These are phyloP conservation scores for Lepidium aucheri DNA, from an alignment of 345 rosid genomes.

Conservation along the genomic window DNA sequence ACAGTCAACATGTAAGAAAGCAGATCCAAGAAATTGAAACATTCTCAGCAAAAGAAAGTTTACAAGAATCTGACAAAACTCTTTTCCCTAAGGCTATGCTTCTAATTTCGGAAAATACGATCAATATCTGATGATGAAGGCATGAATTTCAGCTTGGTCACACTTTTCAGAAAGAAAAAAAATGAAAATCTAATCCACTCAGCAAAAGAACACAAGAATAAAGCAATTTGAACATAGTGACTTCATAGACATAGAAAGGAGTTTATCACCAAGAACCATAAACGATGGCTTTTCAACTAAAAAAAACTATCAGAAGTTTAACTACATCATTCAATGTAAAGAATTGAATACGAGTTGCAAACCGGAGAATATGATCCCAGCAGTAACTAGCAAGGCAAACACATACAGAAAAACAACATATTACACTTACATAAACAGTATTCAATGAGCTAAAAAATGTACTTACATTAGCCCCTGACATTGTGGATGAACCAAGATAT, in stretches of 20 bases:
- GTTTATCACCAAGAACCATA: not conserved
- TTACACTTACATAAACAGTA: not conserved
- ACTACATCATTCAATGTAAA: not conserved
- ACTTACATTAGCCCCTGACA: constrained; percentile 24
- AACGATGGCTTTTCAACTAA: not conserved
- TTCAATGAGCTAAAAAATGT: not conserved
- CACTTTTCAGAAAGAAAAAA: not conserved
- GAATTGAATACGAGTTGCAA: not conserved
- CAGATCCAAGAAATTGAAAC: not conserved
- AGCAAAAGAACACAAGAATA: not conserved
- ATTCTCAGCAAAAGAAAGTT: too few relatives aligned
- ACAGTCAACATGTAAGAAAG: not conserved
- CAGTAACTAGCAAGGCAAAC: not conserved
- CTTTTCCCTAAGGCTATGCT: not conserved
- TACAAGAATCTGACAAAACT: too few relatives aligned
- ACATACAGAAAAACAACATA: not conserved
- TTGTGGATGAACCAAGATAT: constrained; percentile 6
- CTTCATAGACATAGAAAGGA: not conserved
- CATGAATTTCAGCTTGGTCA: not conserved
- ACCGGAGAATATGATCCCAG: not conserved
- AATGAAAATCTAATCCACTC: not conserved
- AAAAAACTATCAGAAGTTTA: not conserved
- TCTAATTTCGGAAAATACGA: not conserved
- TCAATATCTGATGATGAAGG: too few relatives aligned
- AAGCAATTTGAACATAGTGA: not conserved